Evolutionary conservation across 352 stramenopile genomes (phyloP).

Genomic region (Hyaloperonospora arabidopsidis): DNA sequence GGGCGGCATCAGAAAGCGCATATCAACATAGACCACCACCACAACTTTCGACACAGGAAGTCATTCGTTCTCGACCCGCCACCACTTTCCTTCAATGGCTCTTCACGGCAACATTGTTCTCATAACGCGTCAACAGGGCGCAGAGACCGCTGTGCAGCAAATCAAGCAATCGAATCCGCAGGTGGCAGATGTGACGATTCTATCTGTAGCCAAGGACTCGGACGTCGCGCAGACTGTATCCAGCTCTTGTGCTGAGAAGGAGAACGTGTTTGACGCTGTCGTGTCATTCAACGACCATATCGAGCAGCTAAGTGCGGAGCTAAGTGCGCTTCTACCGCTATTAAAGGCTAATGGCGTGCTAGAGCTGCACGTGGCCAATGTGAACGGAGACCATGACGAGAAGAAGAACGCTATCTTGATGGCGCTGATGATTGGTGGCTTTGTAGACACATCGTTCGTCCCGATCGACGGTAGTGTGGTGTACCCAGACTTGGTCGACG

Average conservation of each 20-base stretch:
- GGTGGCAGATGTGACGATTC: constrained; percentile 39
- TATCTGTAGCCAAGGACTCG: constrained; percentile 32
- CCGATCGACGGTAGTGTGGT: constrained; percentile 30
- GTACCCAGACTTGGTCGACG: constrained; percentile 37
- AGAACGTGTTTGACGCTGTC: constrained; percentile 40
- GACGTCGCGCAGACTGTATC: constrained; percentile 38
- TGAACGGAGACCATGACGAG: constrained; percentile 28
- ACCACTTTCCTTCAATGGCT: constrained; percentile 17
- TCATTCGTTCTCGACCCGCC: too few relatives aligned
- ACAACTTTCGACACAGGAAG: too few relatives aligned
- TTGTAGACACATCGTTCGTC: constrained; percentile 43
- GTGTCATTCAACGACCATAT: constrained; percentile 52
- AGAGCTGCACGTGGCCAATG: constrained; percentile 46
- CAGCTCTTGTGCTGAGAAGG: constrained; percentile 7
- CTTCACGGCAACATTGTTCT: constrained; percentile 45
- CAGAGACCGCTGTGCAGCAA: constrained; percentile 30
- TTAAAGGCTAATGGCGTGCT: constrained; percentile 47
- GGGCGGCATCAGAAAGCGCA: too few relatives aligned
- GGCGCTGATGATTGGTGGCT: constrained; percentile 72
- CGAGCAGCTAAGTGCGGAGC: constrained; percentile 33
- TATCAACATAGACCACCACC: too few relatives aligned
- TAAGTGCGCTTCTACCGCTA: constrained; percentile 38
- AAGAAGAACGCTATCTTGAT: constrained; percentile 69
- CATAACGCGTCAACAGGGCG: constrained; percentile 44
- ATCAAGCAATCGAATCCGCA: constrained; percentile 38